Base-by-base conservation (phyloP, 2,329 filamentous ascomycete species). In the Trichoderma harzianum region DNA sequence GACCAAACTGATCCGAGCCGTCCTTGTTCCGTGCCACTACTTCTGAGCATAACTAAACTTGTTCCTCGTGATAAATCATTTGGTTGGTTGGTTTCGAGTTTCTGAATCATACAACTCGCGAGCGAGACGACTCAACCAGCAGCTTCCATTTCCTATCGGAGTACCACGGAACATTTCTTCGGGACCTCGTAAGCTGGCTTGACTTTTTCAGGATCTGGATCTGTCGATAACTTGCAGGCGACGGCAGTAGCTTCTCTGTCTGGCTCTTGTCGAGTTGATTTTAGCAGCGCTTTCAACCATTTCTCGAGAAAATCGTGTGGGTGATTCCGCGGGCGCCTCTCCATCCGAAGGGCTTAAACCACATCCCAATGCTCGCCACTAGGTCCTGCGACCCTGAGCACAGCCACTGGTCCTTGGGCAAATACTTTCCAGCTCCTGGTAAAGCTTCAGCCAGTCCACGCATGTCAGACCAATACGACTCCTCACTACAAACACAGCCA, bases 391-490 rank as follows among this genome's bases (percentile, higher is more conserved):
- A 87, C 74, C 81, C 85, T 78, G 86, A 88, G 78, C 83, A 86
- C 79, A 87, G 81, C 81, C 84, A 83, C 80, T 89, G 87, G 87
- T 84, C 84, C 75, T 83, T 83, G 75, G 84, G 80, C 83, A 88
- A 87, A 81, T 84, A 85, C 78, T 84, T 85, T 78, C 81, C 83
- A 75, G 77, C 81, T 71, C 81, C 84, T 75, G 81, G 82, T 76
- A 85, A 84, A 75, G 77, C 82, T 70, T 79, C 83, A n/a, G 39
- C 72, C 73, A 82, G 82, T 76, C 80, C 84, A 84, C 87, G 86
- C 81, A 89, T 89, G 87, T 88, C 87, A 82, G 87, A 85, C 81
- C 79, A 82, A 77, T 88, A 86, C 81, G 84, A 86, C 77, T 77
- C 83, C 73, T 83, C 85, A 75, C 79, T 86, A 79, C 84, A 86